Evolutionary conservation across 352 stramenopile species (phyloP).

Genomic region (Pythium sukuiense): DNA sequence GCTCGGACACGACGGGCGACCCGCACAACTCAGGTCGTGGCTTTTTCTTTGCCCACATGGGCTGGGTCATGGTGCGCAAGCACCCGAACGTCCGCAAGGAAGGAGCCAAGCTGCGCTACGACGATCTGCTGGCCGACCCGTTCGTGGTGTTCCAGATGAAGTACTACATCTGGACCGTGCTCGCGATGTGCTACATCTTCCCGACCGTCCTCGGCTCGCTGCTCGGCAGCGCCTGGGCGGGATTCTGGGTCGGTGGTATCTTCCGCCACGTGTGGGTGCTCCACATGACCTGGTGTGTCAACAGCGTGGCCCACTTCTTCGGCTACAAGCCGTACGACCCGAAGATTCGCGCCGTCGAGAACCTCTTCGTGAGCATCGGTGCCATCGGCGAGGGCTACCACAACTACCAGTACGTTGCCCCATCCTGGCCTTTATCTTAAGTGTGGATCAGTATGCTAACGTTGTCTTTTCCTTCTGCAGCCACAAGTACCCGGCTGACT

Average conservation of each 20-base stretch:
- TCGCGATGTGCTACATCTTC: constrained; percentile 97
- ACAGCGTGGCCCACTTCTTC: constrained; percentile 98
- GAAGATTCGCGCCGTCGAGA: constrained; percentile 95
- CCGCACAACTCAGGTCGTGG: constrained; percentile 96
- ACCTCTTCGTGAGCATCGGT: constrained; percentile 94
- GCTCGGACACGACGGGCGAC: constrained; percentile 94
- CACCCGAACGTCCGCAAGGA: constrained; percentile 90
- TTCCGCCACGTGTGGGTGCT: constrained; percentile 96
- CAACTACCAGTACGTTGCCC: constrained; percentile 93
- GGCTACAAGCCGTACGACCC: constrained; percentile 98
- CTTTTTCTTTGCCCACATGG: constrained; percentile 99
- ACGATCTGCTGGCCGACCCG: constrained; percentile 92
- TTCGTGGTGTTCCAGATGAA: constrained; percentile 97
- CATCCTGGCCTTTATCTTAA: not conserved
- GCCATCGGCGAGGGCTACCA: constrained; percentile 98
- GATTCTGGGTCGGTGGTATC: constrained; percentile 95
- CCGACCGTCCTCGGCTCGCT: constrained; percentile 89
- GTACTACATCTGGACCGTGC: constrained; percentile 83
- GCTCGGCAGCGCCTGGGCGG: constrained; percentile 92
- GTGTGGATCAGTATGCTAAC: not conserved
- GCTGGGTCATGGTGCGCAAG: constrained; percentile 99
- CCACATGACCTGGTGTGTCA: constrained; percentile 99
- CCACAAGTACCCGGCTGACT: constrained; percentile 99
- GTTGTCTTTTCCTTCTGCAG: constrained; percentile 29
- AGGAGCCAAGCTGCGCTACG: constrained; percentile 94